Conservation (phyloP, 1,139 yeast genomes). For the Suhomyces bokatorum region DNA sequence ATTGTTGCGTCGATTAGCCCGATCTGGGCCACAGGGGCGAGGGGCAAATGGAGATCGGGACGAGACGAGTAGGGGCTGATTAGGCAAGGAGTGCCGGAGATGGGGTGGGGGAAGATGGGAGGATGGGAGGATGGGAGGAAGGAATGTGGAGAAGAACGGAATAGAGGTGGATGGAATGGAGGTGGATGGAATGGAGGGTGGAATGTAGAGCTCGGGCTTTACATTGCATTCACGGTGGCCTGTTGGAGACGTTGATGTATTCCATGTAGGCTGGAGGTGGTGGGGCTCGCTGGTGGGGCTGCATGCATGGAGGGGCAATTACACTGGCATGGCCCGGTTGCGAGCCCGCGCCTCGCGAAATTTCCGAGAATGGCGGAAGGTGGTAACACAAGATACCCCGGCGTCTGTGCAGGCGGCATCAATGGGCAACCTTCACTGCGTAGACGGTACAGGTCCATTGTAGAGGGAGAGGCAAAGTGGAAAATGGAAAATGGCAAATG, state of each 20-base stretch:
- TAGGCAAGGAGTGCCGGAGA: not conserved
- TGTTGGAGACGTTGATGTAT: too few relatives aligned
- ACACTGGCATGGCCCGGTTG: too few relatives aligned
- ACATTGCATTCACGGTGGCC: too few relatives aligned
- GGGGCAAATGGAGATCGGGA: not conserved
- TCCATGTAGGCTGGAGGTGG: too few relatives aligned
- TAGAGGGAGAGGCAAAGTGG: not conserved
- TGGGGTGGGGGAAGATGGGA: not conserved
- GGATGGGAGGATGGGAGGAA: not conserved
- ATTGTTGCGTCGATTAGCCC: conserved; percentile 7
- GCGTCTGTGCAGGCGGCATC: not conserved
- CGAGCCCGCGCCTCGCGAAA: not conserved
- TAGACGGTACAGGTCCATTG: not conserved
- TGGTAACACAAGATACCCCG: not conserved
- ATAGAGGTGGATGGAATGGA: too few relatives aligned
- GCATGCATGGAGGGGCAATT: too few relatives aligned
- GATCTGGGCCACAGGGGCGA: conserved; percentile 1
- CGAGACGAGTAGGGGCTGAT: not conserved
- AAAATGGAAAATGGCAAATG: too few relatives aligned
- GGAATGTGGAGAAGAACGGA: too few relatives aligned
- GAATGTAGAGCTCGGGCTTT: too few relatives aligned
- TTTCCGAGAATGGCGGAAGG: not conserved
- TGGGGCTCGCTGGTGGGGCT: too few relatives aligned
- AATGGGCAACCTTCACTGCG: conserved; percentile 1
- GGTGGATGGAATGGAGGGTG: too few relatives aligned